These are phyloP conservation scores for Thelephora ganbajun DNA, from an alignment of 768 basidiomycete species.

Conservation along the genomic window DNA sequence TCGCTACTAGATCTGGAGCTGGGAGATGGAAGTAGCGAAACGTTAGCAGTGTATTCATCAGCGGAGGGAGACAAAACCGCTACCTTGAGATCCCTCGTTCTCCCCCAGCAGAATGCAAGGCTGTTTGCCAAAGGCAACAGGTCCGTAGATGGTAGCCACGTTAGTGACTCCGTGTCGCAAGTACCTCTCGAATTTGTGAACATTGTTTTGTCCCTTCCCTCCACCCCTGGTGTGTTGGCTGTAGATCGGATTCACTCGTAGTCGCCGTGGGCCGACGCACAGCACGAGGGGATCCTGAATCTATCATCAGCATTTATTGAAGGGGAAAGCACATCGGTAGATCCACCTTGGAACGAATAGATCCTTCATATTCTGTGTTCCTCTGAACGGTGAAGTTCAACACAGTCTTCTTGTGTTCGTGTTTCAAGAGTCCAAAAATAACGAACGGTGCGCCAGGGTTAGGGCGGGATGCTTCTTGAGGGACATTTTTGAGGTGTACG, in stretches of 20 bases:
- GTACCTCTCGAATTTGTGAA: slow-evolving; percentile 92
- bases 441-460: slow-evolving; percentile 35
- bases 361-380: slow-evolving; percentile 85
- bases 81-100: slow-evolving; percentile 53
- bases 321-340: background rate
- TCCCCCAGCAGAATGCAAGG: slow-evolving; percentile 69
- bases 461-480: slow-evolving; percentile 33
- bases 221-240: slow-evolving; percentile 88
- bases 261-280: slow-evolving; percentile 77
- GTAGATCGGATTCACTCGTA: slow-evolving; percentile 77
- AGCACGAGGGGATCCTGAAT: slow-evolving; percentile 74
- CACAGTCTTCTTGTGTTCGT: slow-evolving; percentile 92
- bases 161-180: slow-evolving; percentile 68
- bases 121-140: slow-evolving; percentile 76
- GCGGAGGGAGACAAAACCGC: slow-evolving; percentile 6
- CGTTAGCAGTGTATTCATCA: background rate
- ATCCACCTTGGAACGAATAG: slow-evolving; percentile 79
- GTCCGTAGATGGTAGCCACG: slow-evolving; percentile 83
- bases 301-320: background rate
- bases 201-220: slow-evolving; percentile 87
- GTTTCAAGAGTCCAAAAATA: slow-evolving; percentile 75
- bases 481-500: slow-evolving; percentile 62
- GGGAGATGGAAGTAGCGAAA: slow-evolving; percentile 3
- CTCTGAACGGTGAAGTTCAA: slow-evolving; percentile 87
- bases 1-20: slow-evolving; percentile 81